phyloP scores from a whole-genome alignment of 495 filamentous ascomycete genomes.

The Parmelia sp. region DNA sequence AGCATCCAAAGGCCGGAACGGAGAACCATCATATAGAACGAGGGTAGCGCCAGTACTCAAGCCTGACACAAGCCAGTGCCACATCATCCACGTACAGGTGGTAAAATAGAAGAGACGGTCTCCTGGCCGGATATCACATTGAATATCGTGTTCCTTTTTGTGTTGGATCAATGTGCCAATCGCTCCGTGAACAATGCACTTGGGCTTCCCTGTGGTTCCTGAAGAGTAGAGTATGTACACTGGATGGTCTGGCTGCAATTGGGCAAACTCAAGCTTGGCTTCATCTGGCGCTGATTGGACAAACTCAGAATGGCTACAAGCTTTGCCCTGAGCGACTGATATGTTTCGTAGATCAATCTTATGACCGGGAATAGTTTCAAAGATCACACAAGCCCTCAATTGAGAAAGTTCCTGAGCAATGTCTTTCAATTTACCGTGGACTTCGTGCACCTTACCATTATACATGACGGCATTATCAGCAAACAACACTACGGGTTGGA shows the following conservation, averaged over 20 bases:
- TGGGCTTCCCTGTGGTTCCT: conserved; percentile 84
- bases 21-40: conserved; percentile 83
- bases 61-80: conserved; percentile 86
- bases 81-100: conserved; percentile 95
- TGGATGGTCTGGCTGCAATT: conserved; percentile 73
- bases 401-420: conserved; percentile 58
- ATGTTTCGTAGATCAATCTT: conserved; percentile 47
- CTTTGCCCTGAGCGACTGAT: conserved; percentile 43
- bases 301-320: conserved; percentile 48
- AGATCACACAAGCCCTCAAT: conserved; percentile 61
- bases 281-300: conserved; percentile 35
- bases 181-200: conserved; percentile 86
- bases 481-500: conserved; percentile 73
- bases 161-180: conserved; percentile 85
- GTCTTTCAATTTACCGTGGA: conserved; percentile 63
- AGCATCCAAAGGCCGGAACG: conserved; percentile 59
- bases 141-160: conserved; percentile 86
- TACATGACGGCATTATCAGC: conserved; percentile 82
- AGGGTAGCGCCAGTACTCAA: conserved; percentile 74
- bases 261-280: conserved; percentile 56
- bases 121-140: conserved; percentile 64
- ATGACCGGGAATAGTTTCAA: conserved; percentile 52
- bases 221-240: conserved; percentile 85
- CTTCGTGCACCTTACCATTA: conserved; percentile 76
- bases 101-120: conserved; percentile 79